Conservation (phyloP, 495 filamentous ascomycete genomes). For the Penicillium daleae region DNA sequence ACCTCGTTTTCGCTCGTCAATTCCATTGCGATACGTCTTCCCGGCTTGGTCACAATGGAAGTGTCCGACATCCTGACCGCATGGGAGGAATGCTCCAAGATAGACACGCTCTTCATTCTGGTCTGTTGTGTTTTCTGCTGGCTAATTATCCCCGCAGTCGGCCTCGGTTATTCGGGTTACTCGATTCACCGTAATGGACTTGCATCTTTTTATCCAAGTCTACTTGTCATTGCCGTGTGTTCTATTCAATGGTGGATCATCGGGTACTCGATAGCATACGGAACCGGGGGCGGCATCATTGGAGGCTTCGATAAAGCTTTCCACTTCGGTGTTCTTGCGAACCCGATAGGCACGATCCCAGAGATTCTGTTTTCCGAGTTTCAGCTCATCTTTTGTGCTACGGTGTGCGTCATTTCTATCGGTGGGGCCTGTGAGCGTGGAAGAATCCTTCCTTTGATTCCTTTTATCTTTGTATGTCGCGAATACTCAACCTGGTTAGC, state of each 20-base stretch:
- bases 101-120: conserved; percentile 47
- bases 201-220: conserved; percentile 49
- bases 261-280: conserved; percentile 48
- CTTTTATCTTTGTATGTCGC: conserved; percentile 51
- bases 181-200: conserved; percentile 49
- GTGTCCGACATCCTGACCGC: neutral
- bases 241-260: conserved; percentile 52
- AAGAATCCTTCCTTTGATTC: conserved; percentile 50
- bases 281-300: conserved; percentile 41
- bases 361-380: conserved; percentile 57
- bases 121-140: conserved; percentile 49
- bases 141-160: conserved; percentile 30
- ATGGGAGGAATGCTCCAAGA: conserved; percentile 38
- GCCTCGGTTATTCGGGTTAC: conserved; percentile 53
- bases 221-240: conserved; percentile 47
- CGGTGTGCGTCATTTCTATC: conserved; percentile 49
- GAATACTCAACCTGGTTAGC: neutral
- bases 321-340: conserved; percentile 41
- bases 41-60: neutral
- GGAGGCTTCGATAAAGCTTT: conserved; percentile 45
- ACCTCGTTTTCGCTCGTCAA: neutral
- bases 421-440: conserved; percentile 55
- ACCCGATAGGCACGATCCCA: conserved; percentile 49
- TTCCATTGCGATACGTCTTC: too few species aligned
- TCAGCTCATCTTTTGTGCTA: conserved; percentile 56